Conservation (phyloP, 2,329 filamentous ascomycete genomes). For the Aspergillus uvarum region DNA sequence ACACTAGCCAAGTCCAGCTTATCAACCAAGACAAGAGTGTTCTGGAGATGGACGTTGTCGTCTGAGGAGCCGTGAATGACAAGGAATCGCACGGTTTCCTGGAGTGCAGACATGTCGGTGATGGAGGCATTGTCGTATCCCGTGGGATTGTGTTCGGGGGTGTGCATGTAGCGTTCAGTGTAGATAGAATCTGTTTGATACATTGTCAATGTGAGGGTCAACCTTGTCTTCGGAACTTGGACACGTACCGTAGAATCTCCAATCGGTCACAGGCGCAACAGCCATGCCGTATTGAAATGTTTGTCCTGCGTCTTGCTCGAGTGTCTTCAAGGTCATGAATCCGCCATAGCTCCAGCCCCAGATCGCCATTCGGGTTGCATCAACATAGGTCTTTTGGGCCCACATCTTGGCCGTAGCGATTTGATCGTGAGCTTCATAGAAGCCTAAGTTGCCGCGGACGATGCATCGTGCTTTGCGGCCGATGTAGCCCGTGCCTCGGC, state of each 20-base stretch:
- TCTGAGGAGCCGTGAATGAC: conserved; percentile 96
- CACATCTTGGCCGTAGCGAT: conserved; percentile 86
- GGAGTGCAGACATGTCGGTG: conserved; percentile 70
- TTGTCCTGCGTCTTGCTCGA: conserved; percentile 82
- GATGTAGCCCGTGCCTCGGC: conserved; percentile 85
- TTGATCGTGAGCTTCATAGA: conserved; percentile 84
- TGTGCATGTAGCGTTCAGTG: conserved; percentile 82
- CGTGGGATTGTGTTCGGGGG: conserved; percentile 72
- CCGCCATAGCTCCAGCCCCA: conserved; percentile 99
- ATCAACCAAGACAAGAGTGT: conserved; percentile 83
- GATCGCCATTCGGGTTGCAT: conserved; percentile 78
- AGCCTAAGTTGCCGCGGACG: conserved; percentile 78
- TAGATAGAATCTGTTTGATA: conserved; percentile 35
- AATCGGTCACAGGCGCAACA: conserved; percentile 97
- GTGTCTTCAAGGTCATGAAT: conserved; percentile 90
- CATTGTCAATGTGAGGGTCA: background rate
- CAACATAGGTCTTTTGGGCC: conserved; percentile 78
- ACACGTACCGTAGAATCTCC: conserved; percentile 74
- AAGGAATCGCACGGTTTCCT: conserved; percentile 79
- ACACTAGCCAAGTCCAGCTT: conserved; percentile 76
- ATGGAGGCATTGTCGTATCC: conserved; percentile 79
- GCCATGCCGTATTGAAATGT: conserved; percentile 98
- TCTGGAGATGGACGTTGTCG: conserved; percentile 97
- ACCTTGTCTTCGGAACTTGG: background rate
- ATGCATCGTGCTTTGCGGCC: conserved; percentile 80